Base-by-base conservation (phyloP, 1,284 basidiomycete genomes). In the Fomitopsis betulina region DNA sequence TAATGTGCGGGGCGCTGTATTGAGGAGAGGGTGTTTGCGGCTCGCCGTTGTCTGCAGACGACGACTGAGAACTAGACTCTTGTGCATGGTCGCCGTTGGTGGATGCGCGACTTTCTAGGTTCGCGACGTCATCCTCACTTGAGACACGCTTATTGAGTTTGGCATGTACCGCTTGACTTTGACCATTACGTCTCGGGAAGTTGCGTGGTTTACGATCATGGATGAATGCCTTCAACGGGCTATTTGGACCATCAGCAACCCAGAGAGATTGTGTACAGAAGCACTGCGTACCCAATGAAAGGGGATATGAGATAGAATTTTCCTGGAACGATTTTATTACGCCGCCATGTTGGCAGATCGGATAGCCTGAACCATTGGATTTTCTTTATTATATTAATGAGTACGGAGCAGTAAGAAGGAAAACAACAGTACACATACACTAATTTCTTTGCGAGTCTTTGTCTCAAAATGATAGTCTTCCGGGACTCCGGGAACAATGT, bases 301-400 rank as follows among this genome's bases (percentile, higher is more conserved):
- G 96, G 96, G 2, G 94, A 88, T 53, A 99, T 95, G 67, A 98
- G 82, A 76, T 98, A 99, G 75, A 98, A 98, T 70, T 94, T 95
- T 56, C 93, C 83, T 32, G 85, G 76, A 56, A 82, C 74, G 58
- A 83, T 71, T 71, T 86, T 90, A 67, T 89, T 90, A 60, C 88
- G 86, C 70, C 86, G 93, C 94, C 95, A 99, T 0, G 93, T 95
- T 0, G 97, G 97, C 23, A 99, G 78, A 71, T 98, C 95, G 33
- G 82, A 79, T 49, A 99, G 76, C 61, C 79, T 87, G 73, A 98
- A 98, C 97, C 97, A 99, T 68, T 96, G 90, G 66, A 99, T 99
- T 78, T 92, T 92, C 95, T 97, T 66, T 54, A 17, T 3, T 2
- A 25, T 15, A 5, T 39, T 47, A 37, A 53, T 60, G 32, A 53